Conservation (phyloP, 306 rosid genomes). For the Albizia julibrissin region DNA sequence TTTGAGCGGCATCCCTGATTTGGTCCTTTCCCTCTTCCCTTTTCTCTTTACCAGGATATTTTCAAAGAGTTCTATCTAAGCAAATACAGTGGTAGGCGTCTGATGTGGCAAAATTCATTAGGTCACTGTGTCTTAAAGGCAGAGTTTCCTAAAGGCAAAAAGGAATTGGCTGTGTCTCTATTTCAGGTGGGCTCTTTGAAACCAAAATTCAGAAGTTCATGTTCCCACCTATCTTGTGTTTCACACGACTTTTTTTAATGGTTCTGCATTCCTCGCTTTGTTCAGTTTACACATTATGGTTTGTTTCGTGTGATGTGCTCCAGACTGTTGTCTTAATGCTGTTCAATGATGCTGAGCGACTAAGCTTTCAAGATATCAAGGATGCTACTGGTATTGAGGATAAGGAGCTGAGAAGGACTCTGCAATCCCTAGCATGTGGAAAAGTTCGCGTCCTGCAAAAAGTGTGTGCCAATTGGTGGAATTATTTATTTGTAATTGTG, state of each 20-base stretch:
- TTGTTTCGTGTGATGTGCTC: constrained; percentile 19
- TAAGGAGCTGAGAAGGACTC: constrained; percentile 94
- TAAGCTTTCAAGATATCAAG: constrained; percentile 93
- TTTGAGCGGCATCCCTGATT: constrained; percentile 27
- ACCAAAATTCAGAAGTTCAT: constrained; percentile 23
- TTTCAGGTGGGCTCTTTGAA: constrained; percentile 73
- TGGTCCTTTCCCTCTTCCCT: constrained; percentile 30
- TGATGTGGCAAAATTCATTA: constrained; percentile 99
- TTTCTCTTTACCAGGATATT: constrained; percentile 62
- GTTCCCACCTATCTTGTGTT: constrained; percentile 15
- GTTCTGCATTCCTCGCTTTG: constrained; percentile 29
- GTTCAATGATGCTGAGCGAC: constrained; percentile 89
- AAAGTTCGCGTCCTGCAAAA: constrained; percentile 93
- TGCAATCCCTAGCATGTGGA: constrained; percentile 99
- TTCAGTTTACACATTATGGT: background rate
- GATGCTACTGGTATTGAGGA: constrained; percentile 93
- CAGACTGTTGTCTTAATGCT: constrained; percentile 98
- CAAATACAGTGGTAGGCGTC: constrained; percentile 97
- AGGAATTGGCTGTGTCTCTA: constrained; percentile 97
- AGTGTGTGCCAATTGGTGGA: constrained; percentile 45
- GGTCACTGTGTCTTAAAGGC: constrained; percentile 99
- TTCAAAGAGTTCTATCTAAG: constrained; percentile 97
- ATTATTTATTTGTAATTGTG: background rate
- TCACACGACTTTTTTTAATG: constrained; percentile 14
- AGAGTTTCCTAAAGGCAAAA: constrained; percentile 96